Evolutionary conservation across 768 basidiomycete species (phyloP), one percentile per base, ranked within the genome.

Genomic region (Chalciporus chontae): DNA sequence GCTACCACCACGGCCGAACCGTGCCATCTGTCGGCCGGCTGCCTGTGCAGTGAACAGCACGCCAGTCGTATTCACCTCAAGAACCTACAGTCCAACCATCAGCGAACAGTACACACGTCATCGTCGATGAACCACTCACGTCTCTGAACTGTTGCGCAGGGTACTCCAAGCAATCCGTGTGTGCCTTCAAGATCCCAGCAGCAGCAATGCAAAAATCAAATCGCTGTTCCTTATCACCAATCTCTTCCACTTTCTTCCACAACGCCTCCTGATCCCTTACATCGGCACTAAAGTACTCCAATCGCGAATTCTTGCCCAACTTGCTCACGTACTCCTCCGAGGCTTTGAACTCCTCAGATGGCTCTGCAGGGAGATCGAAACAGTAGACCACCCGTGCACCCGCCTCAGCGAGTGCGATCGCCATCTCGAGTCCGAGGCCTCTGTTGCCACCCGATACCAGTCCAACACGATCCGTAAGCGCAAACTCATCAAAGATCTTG

Each of bases 341-440:
- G 53, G 71, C 71, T 38, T 61, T 53, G 75, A 81, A 88, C 58
- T 84, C 84, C 0, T 73, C 74, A 2, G 79, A 80, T 0, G 87
- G 80, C 32, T 65, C 63, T 34, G 61, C 52, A 1, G 84, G 77
- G 9, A 87, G 71, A 63, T 88, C 87, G 11, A 86, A 68, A 61
- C 84, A 86, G 65, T 88, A 87, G 15, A 87, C 74, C 0, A 74
- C 82, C 8, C 78, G 74, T 6, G 84, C 85, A 29, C 88, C 88
- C 13, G 80, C 83, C 69, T 90, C 89, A 38, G 78, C 77, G 37
- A 90, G 69, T 4, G 83, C 80, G 47, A 90, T 69, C 31, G 86
- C 86, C 83, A 87, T 85, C 70, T 92, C 90, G n/a, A 92, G 79
- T 3, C 90, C 90, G 14, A 91, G 77, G 0, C 89, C 84, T 27